Evolutionary conservation across 192 early-diverging fungal species (phyloP), one percentile per base, ranked within the genome.

Genomic region (Rhizophagus prolifer): DNA sequence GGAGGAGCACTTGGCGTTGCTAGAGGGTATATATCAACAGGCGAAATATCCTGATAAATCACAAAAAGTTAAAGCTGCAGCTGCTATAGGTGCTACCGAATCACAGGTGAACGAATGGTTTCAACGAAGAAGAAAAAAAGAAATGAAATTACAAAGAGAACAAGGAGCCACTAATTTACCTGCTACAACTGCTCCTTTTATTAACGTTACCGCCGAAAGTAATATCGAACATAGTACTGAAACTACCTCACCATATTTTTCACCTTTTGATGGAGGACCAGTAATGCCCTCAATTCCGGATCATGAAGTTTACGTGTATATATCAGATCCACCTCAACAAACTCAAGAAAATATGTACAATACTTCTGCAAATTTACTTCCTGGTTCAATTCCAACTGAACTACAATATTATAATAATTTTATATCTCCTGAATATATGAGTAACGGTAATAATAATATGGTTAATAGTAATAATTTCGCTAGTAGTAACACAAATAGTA

Each of bases 41-140:
- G n/a, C 65, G 7, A n/a, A 30, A 21, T 67, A 67, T 36, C 65
- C 65, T 38, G 65, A 67, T 67, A 67, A 67, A 67, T n/a, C 65
- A 23, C 30, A 36, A 34, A 67, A 67, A 10, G 9, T 41, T 41
- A 30, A 67, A 38, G n/a, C 36, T 38, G 65, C 65, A 34, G 65
- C n/a, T 3, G 31, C n/a, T 9, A 67, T 67, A 41, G 65, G 65
- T n/a, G 65, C 65, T 8, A 67, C 65, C 5, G 65, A 67, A 31
- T n/a, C 36, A 12, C 65, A 67, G 30, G 65, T 67, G 6, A 67
- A 67, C 21, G 65, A 67, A n/a, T 67, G 65, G 65, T 67, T 67
- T 19, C 65, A 67, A 67, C 65, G 65, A 41, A 67, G 65, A n/a
- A 67, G 65, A n/a, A 67, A 67, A n/a, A 67, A 67, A 41, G 65